Base-by-base conservation (phyloP, 176 grass and related monocot species). In the Calamus simplicifolius region DNA sequence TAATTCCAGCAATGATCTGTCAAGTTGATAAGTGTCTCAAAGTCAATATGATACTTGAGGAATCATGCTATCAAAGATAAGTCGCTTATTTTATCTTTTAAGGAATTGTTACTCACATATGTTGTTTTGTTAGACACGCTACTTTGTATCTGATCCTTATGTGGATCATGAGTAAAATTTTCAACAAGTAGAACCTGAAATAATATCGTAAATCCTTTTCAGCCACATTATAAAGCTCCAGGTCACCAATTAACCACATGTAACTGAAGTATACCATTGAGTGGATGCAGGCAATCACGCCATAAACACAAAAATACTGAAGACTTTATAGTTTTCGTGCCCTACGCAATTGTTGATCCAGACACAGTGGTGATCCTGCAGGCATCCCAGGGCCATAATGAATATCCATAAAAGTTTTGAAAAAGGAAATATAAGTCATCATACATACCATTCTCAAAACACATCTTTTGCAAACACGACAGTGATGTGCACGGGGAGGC, bases 271-370 rank as follows among this genome's bases (percentile, higher is more conserved):
- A 15, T 92, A 89, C 93, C 81, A 88, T 56, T 29, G 87, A 88
- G 78, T 98, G 80, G 56, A 98, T n/a, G 73, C 81, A 83, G 57
- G 87, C 76, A 73, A 85, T 78, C 61, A 90, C 87, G 56, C 73
- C 81, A 79, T 92, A 92, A n/a, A 98, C 49, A 98, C 69, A 66
- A 98, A 92, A 27, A 92, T 19, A 54, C 92, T 56, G 52, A 88
- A 98, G 25, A 85, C 49, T 53, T 92, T 92, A 62, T 98, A 98
- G 77, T 98, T 98, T 67, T 75, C 79, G 58, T 98, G 84, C 35
- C 87, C 93, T 14, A 98, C 87, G 23, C 93, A 98, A 74, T 92
- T 98, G 77, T 92, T 98, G 78, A 98, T 98, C 93, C 84, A 98
- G 61, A 98, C 76, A 54, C 93, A 98, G 62, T 98, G 87, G 62